These are phyloP conservation scores for Collybiopsis luxurians DNA, from an alignment of 768 basidiomycete species.

Conservation along the genomic window DNA sequence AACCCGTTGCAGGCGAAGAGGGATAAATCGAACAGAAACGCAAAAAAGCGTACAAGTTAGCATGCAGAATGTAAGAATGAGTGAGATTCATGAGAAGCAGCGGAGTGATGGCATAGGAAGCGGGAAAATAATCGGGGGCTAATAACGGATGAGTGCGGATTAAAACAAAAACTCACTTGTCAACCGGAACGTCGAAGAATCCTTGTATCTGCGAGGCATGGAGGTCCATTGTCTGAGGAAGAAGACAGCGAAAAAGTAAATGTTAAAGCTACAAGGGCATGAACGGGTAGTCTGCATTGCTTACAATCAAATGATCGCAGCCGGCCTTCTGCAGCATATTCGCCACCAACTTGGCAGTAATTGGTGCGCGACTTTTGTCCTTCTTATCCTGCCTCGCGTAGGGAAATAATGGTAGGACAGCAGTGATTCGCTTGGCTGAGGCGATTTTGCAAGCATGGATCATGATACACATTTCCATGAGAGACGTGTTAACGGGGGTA, in stretches of 20 bases:
- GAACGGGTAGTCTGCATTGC: conserved; percentile 26
- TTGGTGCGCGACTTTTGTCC: conserved; percentile 97
- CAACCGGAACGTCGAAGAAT: conserved; percentile 99
- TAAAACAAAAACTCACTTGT: conserved; percentile 88
- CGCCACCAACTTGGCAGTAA: conserved; percentile 96
- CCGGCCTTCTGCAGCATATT: conserved; percentile 95
- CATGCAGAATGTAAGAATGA: too few species aligned
- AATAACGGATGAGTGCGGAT: not conserved
- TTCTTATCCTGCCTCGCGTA: conserved; percentile 99
- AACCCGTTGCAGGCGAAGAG: too few species aligned
- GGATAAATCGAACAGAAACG: too few species aligned
- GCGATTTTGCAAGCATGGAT: conserved; percentile 99
- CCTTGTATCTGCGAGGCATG: conserved; percentile 99
- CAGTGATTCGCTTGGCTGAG: conserved; percentile 96
- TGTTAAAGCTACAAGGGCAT: not conserved
- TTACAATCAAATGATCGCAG: conserved; percentile 95
- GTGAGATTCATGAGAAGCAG: too few species aligned
- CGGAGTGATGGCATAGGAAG: too few species aligned
- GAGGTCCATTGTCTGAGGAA: conserved; percentile 88
- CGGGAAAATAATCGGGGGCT: too few species aligned
- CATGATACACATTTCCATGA: conserved; percentile 99
- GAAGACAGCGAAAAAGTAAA: not conserved
- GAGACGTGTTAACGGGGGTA: conserved; percentile 76
- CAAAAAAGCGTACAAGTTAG: too few species aligned
- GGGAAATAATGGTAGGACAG: conserved; percentile 96